Evolutionary conservation across 1,139 yeast species (phyloP), one percentile per base, ranked within the genome.

Genomic region (Taphrina wiesneri): DNA sequence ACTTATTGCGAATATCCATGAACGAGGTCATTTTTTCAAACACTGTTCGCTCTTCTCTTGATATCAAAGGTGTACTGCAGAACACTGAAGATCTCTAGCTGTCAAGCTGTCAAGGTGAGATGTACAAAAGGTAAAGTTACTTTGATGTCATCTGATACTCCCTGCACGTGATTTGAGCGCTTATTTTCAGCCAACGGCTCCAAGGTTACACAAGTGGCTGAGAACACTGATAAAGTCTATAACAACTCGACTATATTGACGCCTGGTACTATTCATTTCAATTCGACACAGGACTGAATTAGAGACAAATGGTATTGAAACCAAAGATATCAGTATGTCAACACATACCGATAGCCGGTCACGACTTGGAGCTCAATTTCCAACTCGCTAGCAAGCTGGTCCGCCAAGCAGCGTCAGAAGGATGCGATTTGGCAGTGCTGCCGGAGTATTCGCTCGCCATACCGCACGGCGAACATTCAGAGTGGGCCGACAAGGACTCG

Each of bases 321-420:
- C 63, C 63, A 9, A 59, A 34, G 36, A 60, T 60, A 21, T 52
- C 64, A 9, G 39, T 60, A 6, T 60, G 64, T 51, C 64, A 60
- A 30, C 64, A 60, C 23, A 60, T 60, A 3, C 64, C 90, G 71
- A 83, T 86, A 56, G 89, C 93, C 0, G 88, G 90, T 2, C 80
- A 86, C 2, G 88, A 86, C 73, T 86, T 87, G 74, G 78, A 83
- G 0, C 85, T 85, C 70, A 87, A 87, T 75, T 78, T 86, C 66
- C 73, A 79, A 66, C 83, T 83, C 70, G 90, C 85, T 7, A 78
- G 80, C 66, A 78, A 78, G 34, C 83, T 77, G 71, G 83, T 87
- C 61, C 78, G 79, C 45, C 83, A 82, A 67, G 92, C 92, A 0
- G 82, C 80, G 5, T 49, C 72, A 28, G 72, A 75, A 32, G 82